These are phyloP conservation scores for Parafenestella ontariensis DNA, from an alignment of 2,329 filamentous ascomycete species.

Conservation along the genomic window DNA sequence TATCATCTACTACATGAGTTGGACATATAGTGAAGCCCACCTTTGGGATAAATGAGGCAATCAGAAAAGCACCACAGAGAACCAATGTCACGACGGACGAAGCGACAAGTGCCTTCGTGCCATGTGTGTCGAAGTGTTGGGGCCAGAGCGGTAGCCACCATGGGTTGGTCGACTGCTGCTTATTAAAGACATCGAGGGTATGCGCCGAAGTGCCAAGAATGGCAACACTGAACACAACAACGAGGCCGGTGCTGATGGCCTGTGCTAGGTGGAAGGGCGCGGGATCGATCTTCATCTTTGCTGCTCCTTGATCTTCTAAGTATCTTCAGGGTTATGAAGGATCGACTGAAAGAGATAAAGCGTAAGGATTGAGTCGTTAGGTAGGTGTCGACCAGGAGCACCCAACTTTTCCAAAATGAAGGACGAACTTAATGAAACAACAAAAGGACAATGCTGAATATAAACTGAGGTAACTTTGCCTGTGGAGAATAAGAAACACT, in stretches of 20 bases:
- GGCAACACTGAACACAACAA: slow-evolving; percentile 49
- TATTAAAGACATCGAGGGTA: slow-evolving; percentile 53
- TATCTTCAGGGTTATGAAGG: neutral
- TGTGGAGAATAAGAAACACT: slow-evolving; percentile 23
- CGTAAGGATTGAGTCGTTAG: neutral
- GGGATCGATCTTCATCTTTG: slow-evolving; percentile 47
- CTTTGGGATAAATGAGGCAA: slow-evolving; percentile 43
- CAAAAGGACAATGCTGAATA: slow-evolving; percentile 19
- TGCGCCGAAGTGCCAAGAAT: slow-evolving; percentile 54
- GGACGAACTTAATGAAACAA: slow-evolving; percentile 19
- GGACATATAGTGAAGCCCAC: slow-evolving; percentile 22
- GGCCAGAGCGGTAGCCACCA: slow-evolving; percentile 60
- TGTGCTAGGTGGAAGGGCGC: slow-evolving; percentile 46
- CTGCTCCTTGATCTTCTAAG: neutral
- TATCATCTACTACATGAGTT: neutral
- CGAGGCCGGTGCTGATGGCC: slow-evolving; percentile 43
- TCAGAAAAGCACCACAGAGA: slow-evolving; percentile 47
- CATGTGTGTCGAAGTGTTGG: slow-evolving; percentile 55
- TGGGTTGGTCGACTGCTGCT: slow-evolving; percentile 51
- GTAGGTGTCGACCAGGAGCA: slow-evolving; percentile 40
- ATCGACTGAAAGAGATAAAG: neutral
- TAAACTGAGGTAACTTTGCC: slow-evolving; percentile 24
- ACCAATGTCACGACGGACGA: slow-evolving; percentile 48
- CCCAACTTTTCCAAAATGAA: slow-evolving; percentile 31
- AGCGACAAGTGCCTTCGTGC: slow-evolving; percentile 52